Percentiles rank a stretch among this genome's conserved stretches.
Evolutionary conservation across 2,329 filamentous ascomycete species (phyloP).

Genomic region (Colletotrichum musae): DNA sequence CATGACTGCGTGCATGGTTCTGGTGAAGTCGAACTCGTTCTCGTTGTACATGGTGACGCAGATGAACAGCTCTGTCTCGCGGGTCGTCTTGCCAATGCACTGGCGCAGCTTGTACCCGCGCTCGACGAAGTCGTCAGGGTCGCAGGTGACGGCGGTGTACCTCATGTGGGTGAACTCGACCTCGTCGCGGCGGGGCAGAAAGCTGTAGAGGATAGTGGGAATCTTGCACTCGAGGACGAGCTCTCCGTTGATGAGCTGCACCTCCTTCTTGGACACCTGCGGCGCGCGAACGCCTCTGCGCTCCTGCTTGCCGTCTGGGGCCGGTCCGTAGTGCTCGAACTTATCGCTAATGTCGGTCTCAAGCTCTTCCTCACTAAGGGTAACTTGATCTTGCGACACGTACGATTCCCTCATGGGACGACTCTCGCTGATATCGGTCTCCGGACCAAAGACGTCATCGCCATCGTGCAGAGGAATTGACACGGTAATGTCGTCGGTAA

Average conservation of each 20-base stretch:
- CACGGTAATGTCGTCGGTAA: slow-evolving; percentile 78
- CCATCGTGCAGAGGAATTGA: slow-evolving; percentile 78
- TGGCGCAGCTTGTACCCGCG: slow-evolving; percentile 94
- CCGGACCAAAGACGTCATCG: slow-evolving; percentile 82
- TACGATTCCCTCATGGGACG: slow-evolving; percentile 71
- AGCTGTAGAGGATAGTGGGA: slow-evolving; percentile 97
- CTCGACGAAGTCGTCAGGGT: slow-evolving; percentile 92
- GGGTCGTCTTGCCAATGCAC: slow-evolving; percentile 84
- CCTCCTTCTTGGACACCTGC: slow-evolving; percentile 93
- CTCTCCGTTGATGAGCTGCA: slow-evolving; percentile 96
- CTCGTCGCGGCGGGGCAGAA: slow-evolving; percentile 92
- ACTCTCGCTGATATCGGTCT: slow-evolving; percentile 67
- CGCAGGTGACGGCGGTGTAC: slow-evolving; percentile 98
- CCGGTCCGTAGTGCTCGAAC: slow-evolving; percentile 87
- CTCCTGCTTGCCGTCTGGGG: slow-evolving; percentile 88
- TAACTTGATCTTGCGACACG: slow-evolving; percentile 66
- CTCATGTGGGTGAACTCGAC: slow-evolving; percentile 99
- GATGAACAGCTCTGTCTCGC: slow-evolving; percentile 96
- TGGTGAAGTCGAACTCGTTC: slow-evolving; percentile 94
- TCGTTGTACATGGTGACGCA: slow-evolving; percentile 99
- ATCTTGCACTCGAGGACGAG: slow-evolving; percentile 99
- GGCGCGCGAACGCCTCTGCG: slow-evolving; percentile 88
- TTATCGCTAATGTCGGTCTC: slow-evolving; percentile 65
- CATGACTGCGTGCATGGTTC: slow-evolving; percentile 99
- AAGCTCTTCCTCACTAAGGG: slow-evolving; percentile 63